Evolutionary conservation across 257 asterid species (phyloP).

Genomic region (Nicotiana paniculata): DNA sequence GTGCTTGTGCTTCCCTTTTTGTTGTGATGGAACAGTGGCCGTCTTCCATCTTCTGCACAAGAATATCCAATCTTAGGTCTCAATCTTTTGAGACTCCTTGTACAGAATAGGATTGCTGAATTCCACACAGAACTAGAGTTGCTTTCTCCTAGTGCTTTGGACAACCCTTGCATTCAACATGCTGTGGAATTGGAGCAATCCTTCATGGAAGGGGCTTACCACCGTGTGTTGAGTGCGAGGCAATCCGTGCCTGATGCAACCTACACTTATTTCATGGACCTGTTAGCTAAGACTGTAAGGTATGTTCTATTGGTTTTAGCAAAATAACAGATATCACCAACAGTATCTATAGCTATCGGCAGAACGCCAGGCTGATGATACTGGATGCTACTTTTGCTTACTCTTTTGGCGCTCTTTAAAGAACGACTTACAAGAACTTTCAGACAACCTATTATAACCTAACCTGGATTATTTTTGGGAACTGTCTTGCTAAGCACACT

Average conservation of each 20-base stretch:
- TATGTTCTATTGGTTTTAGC: conserved; percentile 24
- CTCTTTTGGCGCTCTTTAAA: too few species aligned
- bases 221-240: conserved; percentile 85
- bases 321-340: neutral
- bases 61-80: conserved; percentile 90
- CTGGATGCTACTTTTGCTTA: too few species aligned
- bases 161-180: conserved; percentile 78
- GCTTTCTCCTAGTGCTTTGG: conserved; percentile 68
- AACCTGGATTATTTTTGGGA: neutral
- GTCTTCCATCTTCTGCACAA: conserved; percentile 69
- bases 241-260: conserved; percentile 91
- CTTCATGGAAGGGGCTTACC: conserved; percentile 97
- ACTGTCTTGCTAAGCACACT: neutral
- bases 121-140: conserved; percentile 92
- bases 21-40: conserved; percentile 48
- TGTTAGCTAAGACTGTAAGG: conserved; percentile 95
- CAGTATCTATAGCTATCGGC: neutral
- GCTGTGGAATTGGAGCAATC: conserved; percentile 93
- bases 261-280: conserved; percentile 87
- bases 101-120: conserved; percentile 88
- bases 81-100: conserved; percentile 90
- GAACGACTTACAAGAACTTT: too few species aligned
- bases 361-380: too few species aligned
- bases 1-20: neutral
- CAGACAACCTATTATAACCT: neutral